Base-by-base conservation (phyloP, 192 early-diverging fungal genomes). In the Coemansia sp. region DNA sequence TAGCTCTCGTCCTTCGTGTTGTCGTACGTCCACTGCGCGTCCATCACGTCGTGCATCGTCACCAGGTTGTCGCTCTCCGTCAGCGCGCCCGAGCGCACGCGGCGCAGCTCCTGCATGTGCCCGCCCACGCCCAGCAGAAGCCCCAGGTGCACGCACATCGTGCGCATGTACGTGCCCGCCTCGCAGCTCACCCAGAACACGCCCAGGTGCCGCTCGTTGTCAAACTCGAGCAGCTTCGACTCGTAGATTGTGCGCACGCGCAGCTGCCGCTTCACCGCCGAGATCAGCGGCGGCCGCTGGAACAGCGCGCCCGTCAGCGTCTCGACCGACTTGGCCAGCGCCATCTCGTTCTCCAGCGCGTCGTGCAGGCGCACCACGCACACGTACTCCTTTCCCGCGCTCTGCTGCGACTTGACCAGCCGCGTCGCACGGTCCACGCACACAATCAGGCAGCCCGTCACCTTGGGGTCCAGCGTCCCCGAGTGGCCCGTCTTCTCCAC, bases 301-400 rank as follows among this genome's bases (percentile, higher is more conserved):
- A 99, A 99, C 43, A 99, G 83, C 24, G 97, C 95, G 61, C 97
- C 97, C 9, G 97, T 97, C 56, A 99, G 85, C 4, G 95, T 99
- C 77, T 99, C 95, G 14, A 99, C 84, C 4, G 89, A 84, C 86
- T 86, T 67, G 33, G 85, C 75, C 49, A 98, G 72, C 58, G 94
- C 92, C 84, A 88, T 92, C 71, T 94, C 93, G 30, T 83, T 86
- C 45, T 93, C 94, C 56, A 99, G 75, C 32, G 91, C 89, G 51
- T 97, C 92, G 76, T 99, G 97, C 27, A 99, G 89, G 44, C 97
- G 89, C 42, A 99, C 80, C 11, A 99, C 88, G 60, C 87, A 88
- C 30, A 99, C 97, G 73, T 99, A 99, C 81, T 99, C 97, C 77
- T 99, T 98, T 77, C 96, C 97, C 42, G 97, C 97, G 70, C 94